phyloP scores from a whole-genome alignment of 257 asterid species.

The Eucommia ulmoides region DNA sequence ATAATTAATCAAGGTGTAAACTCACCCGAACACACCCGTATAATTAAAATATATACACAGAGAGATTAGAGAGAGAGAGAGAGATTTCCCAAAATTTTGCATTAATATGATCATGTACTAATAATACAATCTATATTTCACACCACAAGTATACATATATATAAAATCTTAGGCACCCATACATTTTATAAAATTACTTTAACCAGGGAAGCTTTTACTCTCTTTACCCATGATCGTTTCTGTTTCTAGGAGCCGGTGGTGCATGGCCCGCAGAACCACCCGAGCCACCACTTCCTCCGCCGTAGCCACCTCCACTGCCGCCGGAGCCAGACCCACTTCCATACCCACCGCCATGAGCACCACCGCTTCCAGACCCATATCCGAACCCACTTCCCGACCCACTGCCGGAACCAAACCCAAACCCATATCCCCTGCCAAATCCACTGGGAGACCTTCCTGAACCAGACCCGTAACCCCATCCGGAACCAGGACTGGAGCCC shows the following conservation, averaged over 20 bases:
- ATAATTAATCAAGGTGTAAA: too few relatives aligned
- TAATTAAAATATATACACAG: too few relatives aligned
- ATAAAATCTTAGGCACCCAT: too few relatives aligned
- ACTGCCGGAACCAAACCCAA: neutral
- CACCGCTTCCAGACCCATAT: neutral
- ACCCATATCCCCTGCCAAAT: constrained; percentile 1
- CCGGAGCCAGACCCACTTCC: constrained; percentile 3
- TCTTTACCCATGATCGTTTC: neutral
- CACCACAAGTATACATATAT: too few relatives aligned
- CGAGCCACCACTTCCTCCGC: constrained; percentile 10
- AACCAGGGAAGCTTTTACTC: too few relatives aligned
- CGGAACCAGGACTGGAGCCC: constrained; percentile 30
- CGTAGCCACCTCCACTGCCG: constrained; percentile 13
- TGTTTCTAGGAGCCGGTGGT: neutral
- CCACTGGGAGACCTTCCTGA: constrained; percentile 32
- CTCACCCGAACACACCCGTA: too few relatives aligned
- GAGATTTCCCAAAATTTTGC: too few relatives aligned
- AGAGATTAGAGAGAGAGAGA: too few relatives aligned
- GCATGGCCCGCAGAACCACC: neutral
- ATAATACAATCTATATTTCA: too few relatives aligned
- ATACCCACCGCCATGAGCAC: constrained; percentile 7
- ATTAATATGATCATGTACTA: too few relatives aligned
- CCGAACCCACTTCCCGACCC: neutral
- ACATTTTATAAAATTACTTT: too few relatives aligned
- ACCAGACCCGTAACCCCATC: constrained; percentile 43